Base-by-base conservation (phyloP, 1,139 yeast genomes). In the Taiozyma sp. region DNA sequence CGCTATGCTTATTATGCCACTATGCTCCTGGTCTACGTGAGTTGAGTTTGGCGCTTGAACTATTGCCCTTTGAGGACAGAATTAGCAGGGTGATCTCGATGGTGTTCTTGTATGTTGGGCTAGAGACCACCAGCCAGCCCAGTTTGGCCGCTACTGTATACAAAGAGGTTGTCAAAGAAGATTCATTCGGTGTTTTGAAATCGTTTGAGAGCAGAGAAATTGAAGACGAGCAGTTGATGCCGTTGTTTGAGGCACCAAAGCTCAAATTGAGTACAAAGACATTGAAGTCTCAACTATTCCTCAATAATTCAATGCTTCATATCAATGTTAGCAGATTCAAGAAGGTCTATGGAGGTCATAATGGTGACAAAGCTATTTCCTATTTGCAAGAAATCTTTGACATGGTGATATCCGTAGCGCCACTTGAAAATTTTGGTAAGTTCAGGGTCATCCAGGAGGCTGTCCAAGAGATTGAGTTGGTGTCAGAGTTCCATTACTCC, bases 11-110 rank as follows among this genome's bases (percentile, higher is more conserved):
- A 19, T 26, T 45, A 22, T 55, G 53, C 2, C 44, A 44, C 14
- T 11, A 24, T 10, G 45, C 44, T 6, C 54, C 51, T 14, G 61
- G 59, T 1, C 41, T 58, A 8, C 46, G 61, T 6, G 60, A 58
- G 46, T 37, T 57, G 42, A 48, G 55, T 28, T n/a, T 56, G 35
- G 43, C 53, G 8, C 50, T 50, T 8, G 59, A 56, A 32, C n/a
- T 42, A 9, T 11, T 24, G 7, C 41, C 24, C 14, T 10, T 16
- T 37, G 41, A 37, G 41, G 41, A 37, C 14, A 14, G 41, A 2
- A 21, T 6, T 37, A 5, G 14, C 21, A 35, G 39, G 8, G 24
- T 37, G 4, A 19, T 19, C 3, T 19, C 41, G 2, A 5, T 37
- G 24, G 8, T 37, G 14, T 37, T 19, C 41, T 37, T 37, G 24